A percentile compares a stretch with the other conserved stretches of the same genome.
Evolutionary conservation across 164 flowering plant species (phyloP).

Genomic region (Stephania japonica): DNA sequence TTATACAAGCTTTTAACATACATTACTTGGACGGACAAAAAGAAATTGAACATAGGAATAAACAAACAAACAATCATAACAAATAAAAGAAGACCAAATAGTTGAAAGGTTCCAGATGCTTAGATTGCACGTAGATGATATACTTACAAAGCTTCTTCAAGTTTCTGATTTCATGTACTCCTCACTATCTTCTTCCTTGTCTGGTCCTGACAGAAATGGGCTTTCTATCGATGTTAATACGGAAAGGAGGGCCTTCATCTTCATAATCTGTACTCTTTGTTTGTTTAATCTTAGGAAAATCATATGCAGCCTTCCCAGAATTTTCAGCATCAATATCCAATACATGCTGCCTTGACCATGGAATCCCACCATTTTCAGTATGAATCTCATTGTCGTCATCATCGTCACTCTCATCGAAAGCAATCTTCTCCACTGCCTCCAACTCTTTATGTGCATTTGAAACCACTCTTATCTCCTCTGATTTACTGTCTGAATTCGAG

Average conservation of each 20-base stretch:
- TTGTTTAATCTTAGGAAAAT: slow-evolving; percentile 4
- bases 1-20: slow-evolving; percentile 1
- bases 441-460: slow-evolving; percentile 7
- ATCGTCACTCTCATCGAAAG: slow-evolving; percentile 41
- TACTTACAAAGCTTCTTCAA: background rate
- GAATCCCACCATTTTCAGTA: slow-evolving; percentile 1
- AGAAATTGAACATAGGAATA: background rate
- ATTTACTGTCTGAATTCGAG: slow-evolving; percentile 28
- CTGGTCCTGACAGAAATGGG: slow-evolving; percentile 61
- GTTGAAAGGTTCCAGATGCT: background rate
- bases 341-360: slow-evolving; percentile 4
- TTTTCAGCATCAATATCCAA: background rate
- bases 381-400: slow-evolving; percentile 13
- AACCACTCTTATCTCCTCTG: slow-evolving; percentile 6
- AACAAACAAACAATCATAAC: background rate
- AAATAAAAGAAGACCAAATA: background rate
- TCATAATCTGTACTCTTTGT: background rate
- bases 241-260: slow-evolving; percentile 8
- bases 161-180: background rate
- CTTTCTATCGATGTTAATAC: slow-evolving; percentile 23
- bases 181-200: slow-evolving; percentile 26
- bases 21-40: background rate
- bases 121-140: background rate
- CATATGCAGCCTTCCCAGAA: background rate
- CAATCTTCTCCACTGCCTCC: slow-evolving; percentile 22